A percentile compares a stretch with the other conserved stretches of the same genome.
Conservation (phyloP, 1,284 basidiomycete species). For the Termitomyces sp. region DNA sequence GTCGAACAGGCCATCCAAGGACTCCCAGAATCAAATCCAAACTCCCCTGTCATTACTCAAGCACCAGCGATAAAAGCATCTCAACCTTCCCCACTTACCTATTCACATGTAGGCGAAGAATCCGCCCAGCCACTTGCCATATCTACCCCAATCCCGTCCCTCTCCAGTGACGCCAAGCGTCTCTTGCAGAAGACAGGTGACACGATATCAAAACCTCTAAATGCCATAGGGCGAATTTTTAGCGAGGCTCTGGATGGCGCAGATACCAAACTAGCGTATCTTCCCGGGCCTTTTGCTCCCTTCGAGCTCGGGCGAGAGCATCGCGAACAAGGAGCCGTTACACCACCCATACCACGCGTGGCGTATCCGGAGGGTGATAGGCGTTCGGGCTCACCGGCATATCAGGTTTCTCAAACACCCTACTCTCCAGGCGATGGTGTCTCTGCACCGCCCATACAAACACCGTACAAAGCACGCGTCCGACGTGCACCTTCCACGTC, state of each 20-base stretch:
- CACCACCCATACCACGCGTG: constrained; percentile 29
- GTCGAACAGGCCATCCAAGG: constrained; percentile 82
- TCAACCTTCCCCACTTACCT: constrained; percentile 12
- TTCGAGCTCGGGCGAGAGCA: constrained; percentile 48
- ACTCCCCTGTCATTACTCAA: constrained; percentile 41
- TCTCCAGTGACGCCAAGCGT: constrained; percentile 75
- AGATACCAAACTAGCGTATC: constrained; percentile 45
- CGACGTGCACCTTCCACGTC: constrained; percentile 44
- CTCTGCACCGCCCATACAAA: constrained; percentile 44
- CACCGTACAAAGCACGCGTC: constrained; percentile 71
- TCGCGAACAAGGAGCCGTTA: constrained; percentile 16
- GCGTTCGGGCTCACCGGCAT: constrained; percentile 20
- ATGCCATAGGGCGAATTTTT: constrained; percentile 83
- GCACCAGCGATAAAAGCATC: constrained; percentile 21
- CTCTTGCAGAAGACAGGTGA: constrained; percentile 86
- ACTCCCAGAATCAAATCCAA: constrained; percentile 57
- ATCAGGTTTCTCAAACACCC: constrained; percentile 37
- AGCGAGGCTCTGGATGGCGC: constrained; percentile 67
- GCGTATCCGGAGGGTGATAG: constrained; percentile 34
- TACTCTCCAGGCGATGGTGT: constrained; percentile 28
- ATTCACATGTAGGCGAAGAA: constrained; percentile 72
- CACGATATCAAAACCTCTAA: constrained; percentile 82
- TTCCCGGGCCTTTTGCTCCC: constrained; percentile 61
- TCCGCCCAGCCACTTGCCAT: constrained; percentile 74
- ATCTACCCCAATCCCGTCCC: constrained; percentile 52